phyloP scores from a whole-genome alignment of 2,329 filamentous ascomycete genomes.

The Ascochyta viciae-villosae region DNA sequence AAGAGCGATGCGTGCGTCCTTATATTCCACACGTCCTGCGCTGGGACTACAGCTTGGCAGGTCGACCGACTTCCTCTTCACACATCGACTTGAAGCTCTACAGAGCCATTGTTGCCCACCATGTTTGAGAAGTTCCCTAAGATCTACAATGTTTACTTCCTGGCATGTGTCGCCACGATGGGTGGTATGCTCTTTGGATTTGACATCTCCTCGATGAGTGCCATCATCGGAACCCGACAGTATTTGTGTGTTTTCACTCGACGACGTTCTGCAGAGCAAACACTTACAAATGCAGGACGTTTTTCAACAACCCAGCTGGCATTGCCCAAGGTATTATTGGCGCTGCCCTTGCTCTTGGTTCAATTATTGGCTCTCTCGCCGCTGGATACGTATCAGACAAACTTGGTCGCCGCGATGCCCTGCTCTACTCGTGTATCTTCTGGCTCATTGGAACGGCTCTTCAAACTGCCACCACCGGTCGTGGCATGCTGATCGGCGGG shows the following conservation, averaged over 20 bases:
- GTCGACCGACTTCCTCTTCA: conserved; percentile 7
- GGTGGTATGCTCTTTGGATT: conserved; percentile 64
- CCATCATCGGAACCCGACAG: conserved; percentile 59
- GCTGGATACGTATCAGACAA: conserved; percentile 60
- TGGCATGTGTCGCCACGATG: conserved; percentile 60
- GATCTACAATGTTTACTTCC: conserved; percentile 62
- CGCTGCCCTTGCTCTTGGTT: conserved; percentile 58
- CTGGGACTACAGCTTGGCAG: neutral
- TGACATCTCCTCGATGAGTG: conserved; percentile 63
- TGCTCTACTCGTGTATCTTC: conserved; percentile 57
- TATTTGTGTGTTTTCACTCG: conserved; percentile 46
- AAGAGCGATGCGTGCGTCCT: conserved; percentile 5
- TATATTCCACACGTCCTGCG: neutral
- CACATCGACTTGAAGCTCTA: conserved; percentile 7
- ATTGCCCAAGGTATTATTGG: conserved; percentile 59
- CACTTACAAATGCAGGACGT: conserved; percentile 37
- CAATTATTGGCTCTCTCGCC: conserved; percentile 56
- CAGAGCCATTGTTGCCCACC: conserved; percentile 12
- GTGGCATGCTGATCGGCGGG: conserved; percentile 54
- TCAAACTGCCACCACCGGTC: conserved; percentile 50
- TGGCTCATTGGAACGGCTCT: conserved; percentile 53
- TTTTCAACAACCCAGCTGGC: conserved; percentile 60
- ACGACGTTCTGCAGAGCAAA: too few relatives aligned
- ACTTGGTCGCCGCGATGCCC: conserved; percentile 55
- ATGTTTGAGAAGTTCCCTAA: conserved; percentile 54